These are phyloP conservation scores for Ceratocystis cacaofunesta DNA, from an alignment of 2,329 filamentous ascomycete species.

Conservation along the genomic window DNA sequence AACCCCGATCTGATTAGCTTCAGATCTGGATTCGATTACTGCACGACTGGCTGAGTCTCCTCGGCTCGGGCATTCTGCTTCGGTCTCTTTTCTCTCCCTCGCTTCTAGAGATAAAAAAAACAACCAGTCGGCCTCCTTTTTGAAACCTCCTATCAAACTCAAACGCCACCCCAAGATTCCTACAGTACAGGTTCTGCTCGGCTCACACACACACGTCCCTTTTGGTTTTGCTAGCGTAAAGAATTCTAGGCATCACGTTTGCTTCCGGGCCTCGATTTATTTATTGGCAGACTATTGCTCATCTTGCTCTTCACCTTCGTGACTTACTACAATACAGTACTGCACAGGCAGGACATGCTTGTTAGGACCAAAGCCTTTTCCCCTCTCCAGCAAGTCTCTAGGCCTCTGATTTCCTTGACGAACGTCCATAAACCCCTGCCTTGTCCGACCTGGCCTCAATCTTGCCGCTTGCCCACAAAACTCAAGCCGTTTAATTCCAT, in stretches of 20 bases:
- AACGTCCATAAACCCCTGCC: background rate
- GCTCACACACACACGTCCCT: background rate
- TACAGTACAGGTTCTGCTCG: background rate
- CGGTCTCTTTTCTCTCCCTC: no score
- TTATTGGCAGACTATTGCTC: background rate
- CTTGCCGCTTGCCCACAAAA: background rate
- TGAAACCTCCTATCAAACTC: background rate
- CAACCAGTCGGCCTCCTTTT: no score
- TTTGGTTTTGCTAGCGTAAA: background rate
- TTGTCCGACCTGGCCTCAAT: conserved; percentile 4
- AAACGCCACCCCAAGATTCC: background rate
- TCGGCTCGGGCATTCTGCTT: no score
- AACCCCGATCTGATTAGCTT: no score
- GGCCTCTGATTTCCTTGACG: background rate
- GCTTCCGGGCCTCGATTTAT: background rate
- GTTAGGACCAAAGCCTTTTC: no score
- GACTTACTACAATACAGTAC: background rate
- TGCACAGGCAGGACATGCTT: no score
- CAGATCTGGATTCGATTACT: no score
- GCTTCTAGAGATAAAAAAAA: no score
- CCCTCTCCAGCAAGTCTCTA: no score
- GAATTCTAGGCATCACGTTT: background rate
- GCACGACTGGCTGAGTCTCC: no score
- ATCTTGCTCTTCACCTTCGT: background rate
- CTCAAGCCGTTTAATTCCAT: no score